Conservation (phyloP, 306 rosid species). For the Rosa chinensis region DNA sequence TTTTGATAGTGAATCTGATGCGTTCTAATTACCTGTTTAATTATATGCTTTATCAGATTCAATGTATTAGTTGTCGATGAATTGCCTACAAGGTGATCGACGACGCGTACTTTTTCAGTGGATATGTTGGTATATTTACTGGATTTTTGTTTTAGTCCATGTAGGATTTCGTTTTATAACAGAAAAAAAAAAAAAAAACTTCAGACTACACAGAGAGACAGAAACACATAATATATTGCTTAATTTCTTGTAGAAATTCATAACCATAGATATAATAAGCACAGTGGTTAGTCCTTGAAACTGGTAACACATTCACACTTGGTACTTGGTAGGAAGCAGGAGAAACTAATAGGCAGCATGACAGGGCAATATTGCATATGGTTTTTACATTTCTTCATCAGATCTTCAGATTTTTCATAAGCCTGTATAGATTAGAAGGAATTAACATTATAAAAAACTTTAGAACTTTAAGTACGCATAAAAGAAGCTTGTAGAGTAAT, state of each 20-base stretch:
- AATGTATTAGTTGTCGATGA: background rate
- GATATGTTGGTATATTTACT: too few relatives aligned
- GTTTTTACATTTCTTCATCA: conserved; percentile 22
- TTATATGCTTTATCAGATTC: background rate
- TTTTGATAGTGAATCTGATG: background rate
- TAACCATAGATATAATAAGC: conserved; percentile 3
- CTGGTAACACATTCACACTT: conserved; percentile 7
- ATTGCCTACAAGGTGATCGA: background rate
- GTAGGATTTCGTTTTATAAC: too few relatives aligned
- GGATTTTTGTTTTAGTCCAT: background rate
- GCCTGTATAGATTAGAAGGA: conserved; percentile 33
- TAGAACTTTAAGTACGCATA: background rate
- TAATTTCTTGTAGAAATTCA: conserved; percentile 5
- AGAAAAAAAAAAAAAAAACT: too few relatives aligned
- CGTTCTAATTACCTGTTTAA: background rate
- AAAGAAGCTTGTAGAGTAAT: too few relatives aligned
- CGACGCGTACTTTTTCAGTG: too few relatives aligned
- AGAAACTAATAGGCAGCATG: background rate
- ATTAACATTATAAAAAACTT: background rate
- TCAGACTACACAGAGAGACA: background rate
- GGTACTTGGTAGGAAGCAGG: background rate
- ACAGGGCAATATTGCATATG: background rate
- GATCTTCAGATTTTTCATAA: conserved; percentile 58
- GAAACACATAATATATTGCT: background rate
- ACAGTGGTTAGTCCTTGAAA: background rate